Percentiles rank a stretch among this genome's conserved stretches.
phyloP scores from a whole-genome alignment of 176 grass and related monocot species.

The Oryza meridionalis region DNA sequence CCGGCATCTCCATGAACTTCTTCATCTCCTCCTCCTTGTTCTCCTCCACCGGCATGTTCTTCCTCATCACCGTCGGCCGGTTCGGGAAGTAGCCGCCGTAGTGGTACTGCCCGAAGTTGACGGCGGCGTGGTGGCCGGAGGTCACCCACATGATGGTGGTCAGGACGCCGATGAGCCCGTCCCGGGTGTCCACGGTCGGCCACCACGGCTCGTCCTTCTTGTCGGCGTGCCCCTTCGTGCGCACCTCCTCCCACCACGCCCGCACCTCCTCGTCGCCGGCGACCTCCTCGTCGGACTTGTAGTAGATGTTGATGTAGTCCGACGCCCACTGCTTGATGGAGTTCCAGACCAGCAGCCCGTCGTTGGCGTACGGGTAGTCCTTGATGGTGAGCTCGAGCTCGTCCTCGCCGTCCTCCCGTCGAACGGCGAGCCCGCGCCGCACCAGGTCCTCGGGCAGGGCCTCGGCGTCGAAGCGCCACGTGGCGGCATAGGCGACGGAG shows the following conservation, averaged over 20 bases:
- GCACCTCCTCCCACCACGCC: constrained; percentile 83
- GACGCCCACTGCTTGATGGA: constrained; percentile 63
- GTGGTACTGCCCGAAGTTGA: constrained; percentile 94
- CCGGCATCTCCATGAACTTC: constrained; percentile 57
- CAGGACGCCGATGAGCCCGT: constrained; percentile 52
- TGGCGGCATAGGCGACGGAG: constrained; percentile 60
- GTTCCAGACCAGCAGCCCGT: constrained; percentile 77
- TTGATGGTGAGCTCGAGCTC: constrained; percentile 69
- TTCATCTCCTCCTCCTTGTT: constrained; percentile 23
- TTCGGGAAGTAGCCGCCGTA: constrained; percentile 91
- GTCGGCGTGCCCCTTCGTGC: constrained; percentile 79
- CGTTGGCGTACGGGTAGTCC: constrained; percentile 82
- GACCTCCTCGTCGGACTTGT: constrained; percentile 50
- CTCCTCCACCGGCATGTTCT: constrained; percentile 79
- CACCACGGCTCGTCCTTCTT: constrained; percentile 97
- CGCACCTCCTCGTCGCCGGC: constrained; percentile 61
- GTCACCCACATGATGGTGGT: constrained; percentile 88
- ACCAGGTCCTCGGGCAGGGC: constrained; percentile 78
- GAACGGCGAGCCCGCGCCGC: constrained; percentile 67
- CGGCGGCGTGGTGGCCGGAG: constrained; percentile 79
- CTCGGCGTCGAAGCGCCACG: constrained; percentile 87
- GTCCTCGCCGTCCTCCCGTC: constrained; percentile 34
- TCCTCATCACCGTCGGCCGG: constrained; percentile 66
- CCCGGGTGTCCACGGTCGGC: constrained; percentile 53
- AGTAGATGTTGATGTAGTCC: constrained; percentile 62